Conservation (phyloP, 2,329 filamentous ascomycete genomes). For the Phyllosticta capitalensis region DNA sequence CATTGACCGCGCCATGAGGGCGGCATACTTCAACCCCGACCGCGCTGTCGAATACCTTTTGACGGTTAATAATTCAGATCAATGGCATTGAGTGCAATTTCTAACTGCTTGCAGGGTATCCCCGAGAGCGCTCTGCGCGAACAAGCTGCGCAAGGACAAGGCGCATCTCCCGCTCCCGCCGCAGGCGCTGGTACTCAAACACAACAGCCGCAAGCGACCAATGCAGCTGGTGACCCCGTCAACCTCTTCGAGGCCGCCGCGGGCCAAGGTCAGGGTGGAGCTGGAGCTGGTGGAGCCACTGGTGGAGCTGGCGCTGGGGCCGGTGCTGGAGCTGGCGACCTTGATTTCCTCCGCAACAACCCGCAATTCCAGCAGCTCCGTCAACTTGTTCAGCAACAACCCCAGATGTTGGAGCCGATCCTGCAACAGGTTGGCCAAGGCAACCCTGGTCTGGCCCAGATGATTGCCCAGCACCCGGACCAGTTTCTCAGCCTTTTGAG, state of each 20-base stretch:
- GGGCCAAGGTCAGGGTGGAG: constrained; percentile 41
- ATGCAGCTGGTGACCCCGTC: constrained; percentile 51
- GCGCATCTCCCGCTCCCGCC: constrained; percentile 33
- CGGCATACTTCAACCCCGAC: constrained; percentile 93
- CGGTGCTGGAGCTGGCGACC: constrained; percentile 55
- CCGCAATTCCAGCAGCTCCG: constrained; percentile 96
- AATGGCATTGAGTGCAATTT: not conserved
- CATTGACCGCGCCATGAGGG: constrained; percentile 90
- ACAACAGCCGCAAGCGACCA: constrained; percentile 8
- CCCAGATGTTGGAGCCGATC: constrained; percentile 97
- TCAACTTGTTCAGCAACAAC: constrained; percentile 94
- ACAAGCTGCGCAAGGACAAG: constrained; percentile 16
- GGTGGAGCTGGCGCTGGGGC: constrained; percentile 44
- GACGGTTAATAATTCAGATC: constrained; percentile 49
- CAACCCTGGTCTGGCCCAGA: constrained; percentile 85
- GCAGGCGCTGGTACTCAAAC: constrained; percentile 20
- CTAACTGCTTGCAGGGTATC: constrained; percentile 57
- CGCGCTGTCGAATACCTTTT: constrained; percentile 94
- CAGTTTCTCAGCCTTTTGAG: constrained; percentile 86
- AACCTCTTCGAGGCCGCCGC: constrained; percentile 93
- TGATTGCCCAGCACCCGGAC: constrained; percentile 86
- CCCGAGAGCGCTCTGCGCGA: constrained; percentile 67
- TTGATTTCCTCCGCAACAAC: constrained; percentile 91
- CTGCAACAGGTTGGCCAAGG: constrained; percentile 90
- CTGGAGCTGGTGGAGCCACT: constrained; percentile 36